A percentile compares a stretch with the other conserved stretches of the same genome.
phyloP scores from a whole-genome alignment of 768 basidiomycete species.

The Hygrocybe coccinea region DNA sequence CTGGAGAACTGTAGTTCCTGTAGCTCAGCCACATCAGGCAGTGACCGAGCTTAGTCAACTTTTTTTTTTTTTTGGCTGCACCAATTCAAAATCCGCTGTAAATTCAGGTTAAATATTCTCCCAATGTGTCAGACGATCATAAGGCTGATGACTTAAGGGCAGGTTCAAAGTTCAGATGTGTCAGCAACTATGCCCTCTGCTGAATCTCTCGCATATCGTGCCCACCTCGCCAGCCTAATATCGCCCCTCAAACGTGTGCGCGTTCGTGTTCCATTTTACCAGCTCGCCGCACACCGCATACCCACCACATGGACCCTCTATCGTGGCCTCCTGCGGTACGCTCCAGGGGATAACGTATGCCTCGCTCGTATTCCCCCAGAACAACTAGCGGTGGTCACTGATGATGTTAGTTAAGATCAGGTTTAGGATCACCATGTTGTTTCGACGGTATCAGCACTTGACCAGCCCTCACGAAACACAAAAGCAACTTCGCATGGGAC shows the following conservation, averaged over 20 bases:
- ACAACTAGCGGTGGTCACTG: neutral
- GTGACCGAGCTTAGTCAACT: too few species aligned
- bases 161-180: too few species aligned
- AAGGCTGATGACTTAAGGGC: too few species aligned
- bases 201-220: conserved; percentile 47
- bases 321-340: conserved; percentile 55
- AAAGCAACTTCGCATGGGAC: conserved; percentile 43
- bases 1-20: too few species aligned
- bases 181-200: neutral
- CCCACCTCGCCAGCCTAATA: conserved; percentile 47
- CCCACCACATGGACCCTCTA: conserved; percentile 79
- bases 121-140: too few species aligned
- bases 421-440: conserved; percentile 50
- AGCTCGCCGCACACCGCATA: conserved; percentile 64
- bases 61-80: too few species aligned
- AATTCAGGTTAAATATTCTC: too few species aligned
- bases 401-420: conserved; percentile 42
- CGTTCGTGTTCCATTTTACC: conserved; percentile 61
- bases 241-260: conserved; percentile 55
- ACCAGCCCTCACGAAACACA: conserved; percentile 52
- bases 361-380: neutral
- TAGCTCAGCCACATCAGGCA: too few species aligned
- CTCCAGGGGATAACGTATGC: conserved; percentile 54
- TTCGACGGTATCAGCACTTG: conserved; percentile 45
- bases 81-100: too few species aligned